These are phyloP conservation scores for Leersia perrieri DNA, from an alignment of 176 grass and related monocot species.

Conservation along the genomic window DNA sequence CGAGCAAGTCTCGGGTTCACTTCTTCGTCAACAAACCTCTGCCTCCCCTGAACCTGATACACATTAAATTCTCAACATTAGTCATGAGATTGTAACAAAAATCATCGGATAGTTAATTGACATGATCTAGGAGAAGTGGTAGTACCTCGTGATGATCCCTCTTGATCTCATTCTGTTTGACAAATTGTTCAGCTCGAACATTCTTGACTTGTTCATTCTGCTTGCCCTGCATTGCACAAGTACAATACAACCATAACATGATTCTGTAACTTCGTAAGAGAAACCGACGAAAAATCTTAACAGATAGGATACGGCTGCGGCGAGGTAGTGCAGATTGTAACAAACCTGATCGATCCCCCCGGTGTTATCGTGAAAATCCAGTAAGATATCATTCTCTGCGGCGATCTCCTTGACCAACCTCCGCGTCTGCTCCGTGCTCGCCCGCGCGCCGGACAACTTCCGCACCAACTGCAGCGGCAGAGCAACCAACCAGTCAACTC, in stretches of 20 bases:
- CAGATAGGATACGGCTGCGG: not conserved
- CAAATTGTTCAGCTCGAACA: not conserved
- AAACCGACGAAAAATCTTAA: not conserved
- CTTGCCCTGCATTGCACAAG: conserved; percentile 4
- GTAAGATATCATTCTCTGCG: conserved; percentile 41
- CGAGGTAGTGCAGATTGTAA: not conserved
- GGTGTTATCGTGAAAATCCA: conserved; percentile 30
- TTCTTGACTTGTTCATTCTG: not conserved
- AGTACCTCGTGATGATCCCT: conserved; percentile 1
- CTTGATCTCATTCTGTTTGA: conserved; percentile 8
- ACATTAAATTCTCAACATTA: not conserved
- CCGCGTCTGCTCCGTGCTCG: conserved; percentile 39
- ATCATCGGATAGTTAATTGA: too few species aligned
- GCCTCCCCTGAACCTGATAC: conserved; percentile 26
- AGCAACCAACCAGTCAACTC: not conserved
- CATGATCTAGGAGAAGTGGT: not conserved
- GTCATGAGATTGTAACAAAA: not conserved
- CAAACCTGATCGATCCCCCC: not conserved
- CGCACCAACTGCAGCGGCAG: conserved; percentile 42
- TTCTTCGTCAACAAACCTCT: not conserved
- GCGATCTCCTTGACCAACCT: conserved; percentile 49
- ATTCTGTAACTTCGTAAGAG: not conserved
- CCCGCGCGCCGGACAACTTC: conserved; percentile 39
- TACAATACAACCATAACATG: not conserved
- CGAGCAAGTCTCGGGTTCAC: conserved; percentile 19